Evolutionary conservation across 768 basidiomycete genomes (phyloP).

Genomic region (Calvatia gigantea): DNA sequence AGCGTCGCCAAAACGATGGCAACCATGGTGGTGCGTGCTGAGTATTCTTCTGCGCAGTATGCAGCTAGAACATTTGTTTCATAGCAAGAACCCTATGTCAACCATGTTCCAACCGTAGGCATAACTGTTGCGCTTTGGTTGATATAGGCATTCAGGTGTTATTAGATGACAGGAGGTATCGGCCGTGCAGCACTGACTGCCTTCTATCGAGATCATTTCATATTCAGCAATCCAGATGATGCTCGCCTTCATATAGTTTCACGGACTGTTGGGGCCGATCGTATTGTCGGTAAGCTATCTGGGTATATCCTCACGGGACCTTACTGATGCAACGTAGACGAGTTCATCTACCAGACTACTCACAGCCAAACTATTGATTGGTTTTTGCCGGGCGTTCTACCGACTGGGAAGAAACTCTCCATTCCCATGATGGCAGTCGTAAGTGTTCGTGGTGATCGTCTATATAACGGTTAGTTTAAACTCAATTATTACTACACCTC

Average conservation of each 20-base stretch:
- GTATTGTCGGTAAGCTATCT: conserved; percentile 40
- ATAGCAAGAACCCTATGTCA: conserved; percentile 57
- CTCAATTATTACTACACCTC: neutral
- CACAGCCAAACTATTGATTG: conserved; percentile 43
- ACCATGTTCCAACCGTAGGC: conserved; percentile 52
- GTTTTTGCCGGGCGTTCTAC: conserved; percentile 51
- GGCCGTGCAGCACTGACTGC: conserved; percentile 45
- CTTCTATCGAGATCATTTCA: conserved; percentile 57
- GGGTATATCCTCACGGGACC: neutral
- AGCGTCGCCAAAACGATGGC: conserved; percentile 54
- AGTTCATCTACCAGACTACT: conserved; percentile 46
- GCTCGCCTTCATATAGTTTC: conserved; percentile 40
- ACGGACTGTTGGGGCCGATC: conserved; percentile 48
- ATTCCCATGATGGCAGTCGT: conserved; percentile 58
- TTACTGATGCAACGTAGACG: conserved; percentile 29
- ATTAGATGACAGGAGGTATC: conserved; percentile 53
- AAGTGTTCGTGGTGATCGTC: conserved; percentile 40
- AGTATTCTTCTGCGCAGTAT: neutral
- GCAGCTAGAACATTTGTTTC: neutral
- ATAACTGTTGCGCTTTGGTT: neutral
- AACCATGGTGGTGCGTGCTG: conserved; percentile 46
- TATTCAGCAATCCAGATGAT: conserved; percentile 52
- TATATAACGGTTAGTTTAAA: conserved; percentile 24
- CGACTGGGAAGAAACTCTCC: conserved; percentile 42
- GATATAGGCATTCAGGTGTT: neutral